phyloP scores from a whole-genome alignment of 148 eudicot genomes.

The Linanthus parryae region DNA sequence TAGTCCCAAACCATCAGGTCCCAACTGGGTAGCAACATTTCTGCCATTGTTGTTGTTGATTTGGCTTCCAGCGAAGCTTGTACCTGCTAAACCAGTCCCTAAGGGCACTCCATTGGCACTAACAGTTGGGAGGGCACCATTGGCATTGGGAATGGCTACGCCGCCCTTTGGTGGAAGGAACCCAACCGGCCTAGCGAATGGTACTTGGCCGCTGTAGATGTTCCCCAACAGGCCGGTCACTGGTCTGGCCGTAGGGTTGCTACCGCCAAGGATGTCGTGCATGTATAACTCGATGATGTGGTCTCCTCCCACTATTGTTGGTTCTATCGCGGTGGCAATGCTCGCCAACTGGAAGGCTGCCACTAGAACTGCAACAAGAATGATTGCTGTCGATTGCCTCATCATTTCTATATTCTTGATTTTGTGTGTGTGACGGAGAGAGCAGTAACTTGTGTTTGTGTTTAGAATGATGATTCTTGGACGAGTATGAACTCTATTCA shows the following conservation, averaged over 20 bases:
- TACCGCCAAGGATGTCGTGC: conserved; percentile 94
- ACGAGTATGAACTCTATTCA: conserved; percentile 2
- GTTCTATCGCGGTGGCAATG: conserved; percentile 19
- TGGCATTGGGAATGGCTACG: conserved; percentile 82
- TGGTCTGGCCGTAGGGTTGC: conserved; percentile 87
- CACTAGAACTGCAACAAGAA: conserved; percentile 27
- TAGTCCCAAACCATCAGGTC: conserved; percentile 82
- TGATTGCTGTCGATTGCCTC: conserved; percentile 22
- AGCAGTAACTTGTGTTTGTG: conserved; percentile 7
- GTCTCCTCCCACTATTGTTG: conserved; percentile 24
- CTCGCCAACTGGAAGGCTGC: conserved; percentile 23
- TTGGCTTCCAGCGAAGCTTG: conserved; percentile 57
- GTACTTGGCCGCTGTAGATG: conserved; percentile 95
- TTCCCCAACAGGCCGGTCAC: conserved; percentile 86
- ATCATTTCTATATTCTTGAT: conserved; percentile 27
- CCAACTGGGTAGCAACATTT: conserved; percentile 44
- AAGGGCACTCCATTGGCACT: conserved; percentile 70
- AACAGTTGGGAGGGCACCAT: conserved; percentile 77
- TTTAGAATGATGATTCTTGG: conserved; percentile 13
- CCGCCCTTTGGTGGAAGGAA: conserved; percentile 55
- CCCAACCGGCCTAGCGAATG: conserved; percentile 90
- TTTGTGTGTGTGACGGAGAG: neutral
- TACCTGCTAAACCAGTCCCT: conserved; percentile 87
- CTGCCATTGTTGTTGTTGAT: conserved; percentile 20
- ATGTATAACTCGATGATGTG: conserved; percentile 65